Conservation (phyloP, 106 monocot species). For the Agapanthus africanus region DNA sequence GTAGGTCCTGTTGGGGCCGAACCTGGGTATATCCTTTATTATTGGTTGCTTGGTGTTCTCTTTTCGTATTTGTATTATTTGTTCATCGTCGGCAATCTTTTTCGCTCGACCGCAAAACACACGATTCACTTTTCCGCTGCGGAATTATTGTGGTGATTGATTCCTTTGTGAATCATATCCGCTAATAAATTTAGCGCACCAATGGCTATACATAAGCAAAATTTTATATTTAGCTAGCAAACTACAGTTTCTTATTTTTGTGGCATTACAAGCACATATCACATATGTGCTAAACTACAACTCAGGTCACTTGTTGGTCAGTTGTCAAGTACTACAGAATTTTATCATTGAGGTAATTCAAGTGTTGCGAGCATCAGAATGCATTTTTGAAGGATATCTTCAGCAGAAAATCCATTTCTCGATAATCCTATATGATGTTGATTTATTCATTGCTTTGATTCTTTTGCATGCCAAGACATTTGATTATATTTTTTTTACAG, state of each 20-base stretch:
- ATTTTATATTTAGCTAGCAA: background rate
- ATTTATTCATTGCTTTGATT: background rate
- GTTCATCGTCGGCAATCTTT: no score
- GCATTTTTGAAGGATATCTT: background rate
- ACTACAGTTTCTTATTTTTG: background rate
- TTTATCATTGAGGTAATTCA: background rate
- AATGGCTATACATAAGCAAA: background rate
- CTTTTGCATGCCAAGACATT: background rate
- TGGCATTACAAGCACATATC: background rate
- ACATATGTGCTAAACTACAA: background rate
- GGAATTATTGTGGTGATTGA: no score
- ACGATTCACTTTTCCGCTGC: no score
- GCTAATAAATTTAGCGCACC: no score
- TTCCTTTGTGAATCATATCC: no score
- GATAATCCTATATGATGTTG: background rate
- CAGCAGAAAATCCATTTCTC: background rate
- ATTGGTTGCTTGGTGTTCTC: no score
- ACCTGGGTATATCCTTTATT: no score
- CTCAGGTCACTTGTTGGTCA: background rate
- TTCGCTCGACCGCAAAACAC: no score
- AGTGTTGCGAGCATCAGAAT: background rate
- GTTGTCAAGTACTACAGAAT: background rate
- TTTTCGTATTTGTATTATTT: no score
- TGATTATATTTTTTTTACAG: constrained; percentile 31
- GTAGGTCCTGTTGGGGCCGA: no score